These are phyloP conservation scores for Stephania japonica DNA, from an alignment of 164 flowering plant genomes.

Conservation along the genomic window DNA sequence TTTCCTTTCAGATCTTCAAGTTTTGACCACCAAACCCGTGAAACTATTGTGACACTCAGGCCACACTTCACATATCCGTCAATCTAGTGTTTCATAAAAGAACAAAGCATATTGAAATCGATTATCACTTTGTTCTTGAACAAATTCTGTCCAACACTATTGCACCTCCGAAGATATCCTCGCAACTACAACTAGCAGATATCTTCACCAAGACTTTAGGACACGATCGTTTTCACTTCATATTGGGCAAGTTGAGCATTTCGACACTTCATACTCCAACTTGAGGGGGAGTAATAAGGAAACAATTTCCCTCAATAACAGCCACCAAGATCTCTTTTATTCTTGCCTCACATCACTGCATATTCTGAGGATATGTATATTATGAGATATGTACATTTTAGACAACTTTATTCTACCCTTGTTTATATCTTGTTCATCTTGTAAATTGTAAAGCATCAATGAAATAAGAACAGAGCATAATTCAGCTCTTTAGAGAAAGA, in stretches of 20 bases:
- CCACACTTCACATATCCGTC: neutral
- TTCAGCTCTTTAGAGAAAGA: too few species aligned
- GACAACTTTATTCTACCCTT: too few species aligned
- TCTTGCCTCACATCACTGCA: too few species aligned
- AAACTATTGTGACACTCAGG: neutral
- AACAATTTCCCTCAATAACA: too few species aligned
- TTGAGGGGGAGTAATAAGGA: constrained; percentile 1
- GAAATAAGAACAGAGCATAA: too few species aligned
- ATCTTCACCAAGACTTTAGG: neutral
- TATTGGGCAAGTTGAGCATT: constrained; percentile 6
- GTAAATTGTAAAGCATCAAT: too few species aligned
- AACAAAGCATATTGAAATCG: neutral
- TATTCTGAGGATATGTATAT: too few species aligned
- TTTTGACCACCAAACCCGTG: neutral
- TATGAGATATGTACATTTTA: too few species aligned
- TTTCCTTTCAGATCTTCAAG: neutral
- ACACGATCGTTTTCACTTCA: neutral
- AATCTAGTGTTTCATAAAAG: constrained; percentile 1
- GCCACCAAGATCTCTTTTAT: too few species aligned
- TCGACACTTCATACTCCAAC: constrained; percentile 2
- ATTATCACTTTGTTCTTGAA: neutral
- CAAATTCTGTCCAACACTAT: neutral
- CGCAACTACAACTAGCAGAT: neutral
- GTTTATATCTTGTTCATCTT: too few species aligned
- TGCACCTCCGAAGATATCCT: neutral